These are phyloP conservation scores for Glarea lozoyensis DNA, from an alignment of 495 filamentous ascomycete genomes.

Conservation along the genomic window DNA sequence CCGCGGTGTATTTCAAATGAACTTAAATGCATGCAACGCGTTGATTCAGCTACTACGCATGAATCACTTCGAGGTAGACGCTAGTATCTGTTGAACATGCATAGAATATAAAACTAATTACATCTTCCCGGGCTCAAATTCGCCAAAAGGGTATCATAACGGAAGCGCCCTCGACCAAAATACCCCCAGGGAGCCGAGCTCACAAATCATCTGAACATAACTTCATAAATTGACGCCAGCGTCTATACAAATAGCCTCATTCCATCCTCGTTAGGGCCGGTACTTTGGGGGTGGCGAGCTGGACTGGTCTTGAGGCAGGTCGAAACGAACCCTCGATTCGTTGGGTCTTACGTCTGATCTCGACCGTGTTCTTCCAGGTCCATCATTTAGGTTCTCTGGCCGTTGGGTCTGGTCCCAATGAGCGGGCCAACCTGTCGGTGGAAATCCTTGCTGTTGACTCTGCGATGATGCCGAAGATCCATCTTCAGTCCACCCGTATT, in stretches of 20 bases:
- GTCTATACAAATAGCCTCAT: not conserved
- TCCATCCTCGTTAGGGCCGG: not conserved
- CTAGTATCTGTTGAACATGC: too few species aligned
- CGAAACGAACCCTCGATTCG: not conserved
- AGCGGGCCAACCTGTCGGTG: conserved; percentile 16
- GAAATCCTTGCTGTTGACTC: conserved; percentile 1
- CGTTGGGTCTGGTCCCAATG: conserved; percentile 14
- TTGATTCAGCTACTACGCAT: too few species aligned
- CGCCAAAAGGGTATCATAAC: too few species aligned
- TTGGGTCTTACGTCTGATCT: not conserved
- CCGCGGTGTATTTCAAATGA: too few species aligned
- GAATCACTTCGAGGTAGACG: too few species aligned
- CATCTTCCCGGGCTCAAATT: too few species aligned
- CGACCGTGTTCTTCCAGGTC: not conserved
- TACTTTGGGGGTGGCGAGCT: not conserved
- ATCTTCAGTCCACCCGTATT: conserved; percentile 16
- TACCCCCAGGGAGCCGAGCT: too few species aligned
- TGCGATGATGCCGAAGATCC: not conserved
- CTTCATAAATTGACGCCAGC: too few species aligned
- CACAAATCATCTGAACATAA: too few species aligned
- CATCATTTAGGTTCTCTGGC: not conserved
- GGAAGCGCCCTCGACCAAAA: too few species aligned
- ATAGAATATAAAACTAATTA: too few species aligned
- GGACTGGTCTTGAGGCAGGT: not conserved
- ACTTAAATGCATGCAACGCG: too few species aligned